Conservation (phyloP, 2,329 filamentous ascomycete genomes). For the Sarocladium oryzae region DNA sequence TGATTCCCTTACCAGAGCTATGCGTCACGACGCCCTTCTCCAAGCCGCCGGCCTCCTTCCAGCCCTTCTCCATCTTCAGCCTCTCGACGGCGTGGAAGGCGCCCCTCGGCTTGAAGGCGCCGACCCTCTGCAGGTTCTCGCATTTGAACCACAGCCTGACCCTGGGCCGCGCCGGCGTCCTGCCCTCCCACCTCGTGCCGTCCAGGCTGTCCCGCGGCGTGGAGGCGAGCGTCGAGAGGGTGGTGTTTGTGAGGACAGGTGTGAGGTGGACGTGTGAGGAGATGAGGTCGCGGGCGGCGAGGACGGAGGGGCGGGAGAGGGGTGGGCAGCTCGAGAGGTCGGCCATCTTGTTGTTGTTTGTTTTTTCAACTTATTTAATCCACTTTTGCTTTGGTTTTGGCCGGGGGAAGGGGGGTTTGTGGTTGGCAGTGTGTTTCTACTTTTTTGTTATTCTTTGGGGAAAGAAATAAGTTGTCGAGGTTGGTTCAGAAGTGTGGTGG, state of each 20-base stretch:
- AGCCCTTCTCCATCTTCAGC: conserved; percentile 55
- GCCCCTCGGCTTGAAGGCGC: conserved; percentile 87
- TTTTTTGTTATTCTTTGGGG: no score
- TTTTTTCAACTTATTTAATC: no score
- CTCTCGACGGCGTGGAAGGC: conserved; percentile 80
- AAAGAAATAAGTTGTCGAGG: no score
- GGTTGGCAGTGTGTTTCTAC: no score
- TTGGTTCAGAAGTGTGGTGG: no score
- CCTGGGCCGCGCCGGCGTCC: conserved; percentile 53
- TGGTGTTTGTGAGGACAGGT: conserved; percentile 72
- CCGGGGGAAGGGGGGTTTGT: no score
- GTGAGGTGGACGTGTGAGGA: conserved; percentile 72
- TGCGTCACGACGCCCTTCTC: conserved; percentile 78
- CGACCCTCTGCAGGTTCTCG: conserved; percentile 85
- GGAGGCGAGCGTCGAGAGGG: conserved; percentile 69
- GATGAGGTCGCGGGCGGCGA: conserved; percentile 67
- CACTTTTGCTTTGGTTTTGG: no score
- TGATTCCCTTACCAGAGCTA: conserved; percentile 63
- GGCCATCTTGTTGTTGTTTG: conserved; percentile 36
- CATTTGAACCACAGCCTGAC: conserved; percentile 88
- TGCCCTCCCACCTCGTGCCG: conserved; percentile 50
- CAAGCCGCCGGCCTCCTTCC: conserved; percentile 52
- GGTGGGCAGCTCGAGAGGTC: conserved; percentile 50
- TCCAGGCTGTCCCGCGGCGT: conserved; percentile 51
- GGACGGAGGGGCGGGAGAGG: conserved; percentile 66